These are phyloP conservation scores for Tolypocladium ophioglossoides DNA, from an alignment of 2,329 filamentous ascomycete species.

Conservation along the genomic window DNA sequence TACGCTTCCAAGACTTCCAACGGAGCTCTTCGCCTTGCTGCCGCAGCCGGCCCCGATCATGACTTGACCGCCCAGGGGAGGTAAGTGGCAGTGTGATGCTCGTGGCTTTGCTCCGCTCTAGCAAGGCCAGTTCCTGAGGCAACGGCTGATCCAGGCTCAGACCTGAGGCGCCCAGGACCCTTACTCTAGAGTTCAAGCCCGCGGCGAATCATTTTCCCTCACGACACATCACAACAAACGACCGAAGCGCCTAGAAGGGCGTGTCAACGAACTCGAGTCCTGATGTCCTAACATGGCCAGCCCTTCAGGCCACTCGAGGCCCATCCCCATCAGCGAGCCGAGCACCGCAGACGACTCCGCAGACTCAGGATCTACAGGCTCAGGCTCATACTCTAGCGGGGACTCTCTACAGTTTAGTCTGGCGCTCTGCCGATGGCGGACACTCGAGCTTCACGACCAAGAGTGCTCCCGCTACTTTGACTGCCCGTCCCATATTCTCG, in stretches of 20 bases:
- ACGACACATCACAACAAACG: neutral
- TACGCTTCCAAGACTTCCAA: neutral
- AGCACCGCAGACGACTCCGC: constrained; percentile 3
- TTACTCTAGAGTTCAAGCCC: neutral
- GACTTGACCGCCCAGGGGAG: constrained; percentile 3
- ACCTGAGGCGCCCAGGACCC: neutral
- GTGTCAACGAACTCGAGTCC: neutral
- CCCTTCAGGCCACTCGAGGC: constrained; percentile 14
- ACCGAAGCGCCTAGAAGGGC: neutral
- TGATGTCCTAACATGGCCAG: constrained; percentile 23
- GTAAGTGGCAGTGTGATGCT: neutral
- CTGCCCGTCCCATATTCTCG: constrained; percentile 34
- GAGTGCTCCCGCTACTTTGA: constrained; percentile 38
- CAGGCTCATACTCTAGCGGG: constrained; percentile 30
- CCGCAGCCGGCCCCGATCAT: constrained; percentile 2
- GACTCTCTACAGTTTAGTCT: constrained; percentile 4
- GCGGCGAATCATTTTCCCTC: neutral
- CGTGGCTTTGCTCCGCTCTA: neutral
- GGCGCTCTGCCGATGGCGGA: constrained; percentile 27
- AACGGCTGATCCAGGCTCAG: neutral
- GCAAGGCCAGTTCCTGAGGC: neutral
- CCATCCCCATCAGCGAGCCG: constrained; percentile 6
- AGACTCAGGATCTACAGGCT: constrained; percentile 22
- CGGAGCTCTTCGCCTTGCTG: neutral
- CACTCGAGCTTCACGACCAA: constrained; percentile 24